A percentile compares a stretch with the other conserved stretches of the same genome.
phyloP scores from a whole-genome alignment of 2,329 filamentous ascomycete species.

The Pleoardoris graminearum region DNA sequence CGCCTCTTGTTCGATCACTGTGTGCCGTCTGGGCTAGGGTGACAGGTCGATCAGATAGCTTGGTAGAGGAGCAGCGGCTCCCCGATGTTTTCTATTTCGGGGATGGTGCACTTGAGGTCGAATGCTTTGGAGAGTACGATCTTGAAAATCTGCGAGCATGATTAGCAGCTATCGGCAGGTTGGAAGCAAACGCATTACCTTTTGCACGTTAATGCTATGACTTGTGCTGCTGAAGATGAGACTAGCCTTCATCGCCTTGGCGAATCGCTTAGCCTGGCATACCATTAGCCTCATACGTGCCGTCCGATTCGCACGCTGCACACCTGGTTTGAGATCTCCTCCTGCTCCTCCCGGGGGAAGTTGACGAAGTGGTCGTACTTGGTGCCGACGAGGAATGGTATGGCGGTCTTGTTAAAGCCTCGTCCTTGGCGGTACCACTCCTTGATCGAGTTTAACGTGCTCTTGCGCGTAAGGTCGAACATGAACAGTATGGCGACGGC shows the following conservation, averaged over 20 bases:
- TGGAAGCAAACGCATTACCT: slow-evolving; percentile 61
- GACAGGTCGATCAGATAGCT: slow-evolving; percentile 43
- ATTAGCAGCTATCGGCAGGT: slow-evolving; percentile 29
- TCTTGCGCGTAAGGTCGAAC: slow-evolving; percentile 98
- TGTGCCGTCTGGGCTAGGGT: slow-evolving; percentile 8
- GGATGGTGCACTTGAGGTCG: slow-evolving; percentile 97
- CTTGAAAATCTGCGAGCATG: slow-evolving; percentile 82
- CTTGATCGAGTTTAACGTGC: slow-evolving; percentile 98
- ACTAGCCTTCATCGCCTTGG: slow-evolving; percentile 96
- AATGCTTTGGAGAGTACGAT: slow-evolving; percentile 99
- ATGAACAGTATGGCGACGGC: slow-evolving; percentile 99
- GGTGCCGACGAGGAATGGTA: slow-evolving; percentile 93
- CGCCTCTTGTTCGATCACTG: slow-evolving; percentile 12
- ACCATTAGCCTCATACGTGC: slow-evolving; percentile 20
- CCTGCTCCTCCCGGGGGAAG: slow-evolving; percentile 94
- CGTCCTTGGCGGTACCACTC: slow-evolving; percentile 98
- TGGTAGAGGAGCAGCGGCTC: slow-evolving; percentile 89
- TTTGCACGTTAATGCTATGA: slow-evolving; percentile 99
- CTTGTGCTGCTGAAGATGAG: slow-evolving; percentile 98
- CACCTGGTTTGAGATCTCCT: slow-evolving; percentile 97
- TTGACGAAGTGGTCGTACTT: slow-evolving; percentile 99
- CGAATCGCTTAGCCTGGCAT: slow-evolving; percentile 82
- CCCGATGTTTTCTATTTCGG: slow-evolving; percentile 97
- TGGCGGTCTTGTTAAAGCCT: slow-evolving; percentile 99
- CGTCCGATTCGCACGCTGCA: background rate